Conservation (phyloP, 345 rosid species). For the Salix udensis region DNA sequence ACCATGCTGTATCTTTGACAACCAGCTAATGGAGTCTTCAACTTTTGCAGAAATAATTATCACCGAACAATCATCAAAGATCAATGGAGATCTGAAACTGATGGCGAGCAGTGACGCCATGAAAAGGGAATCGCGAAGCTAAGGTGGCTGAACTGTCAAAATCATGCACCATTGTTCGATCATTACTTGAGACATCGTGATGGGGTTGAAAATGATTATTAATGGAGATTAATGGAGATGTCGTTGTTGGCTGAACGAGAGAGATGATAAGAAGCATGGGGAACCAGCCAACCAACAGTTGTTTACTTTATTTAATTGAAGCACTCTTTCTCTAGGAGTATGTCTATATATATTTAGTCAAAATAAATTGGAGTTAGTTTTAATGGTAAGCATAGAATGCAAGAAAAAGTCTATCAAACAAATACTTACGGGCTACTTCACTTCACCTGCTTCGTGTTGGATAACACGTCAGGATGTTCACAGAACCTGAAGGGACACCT, state of each 20-base stretch:
- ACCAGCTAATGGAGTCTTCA: background rate
- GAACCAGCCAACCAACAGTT: slow-evolving; percentile 20
- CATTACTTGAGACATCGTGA: slow-evolving; percentile 7
- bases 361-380: slow-evolving; percentile 31
- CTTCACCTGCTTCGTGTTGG: slow-evolving; percentile 27
- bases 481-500: background rate
- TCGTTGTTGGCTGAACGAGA: slow-evolving; percentile 13
- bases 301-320: slow-evolving; percentile 10
- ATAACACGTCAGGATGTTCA: slow-evolving; percentile 30
- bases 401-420: slow-evolving; percentile 21
- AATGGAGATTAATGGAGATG: slow-evolving; percentile 13
- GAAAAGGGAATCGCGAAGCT: slow-evolving; percentile 13
- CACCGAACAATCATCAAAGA: background rate
- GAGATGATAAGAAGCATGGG: background rate
- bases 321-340: background rate
- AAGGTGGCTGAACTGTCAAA: slow-evolving; percentile 34
- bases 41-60: background rate
- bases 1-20: background rate
- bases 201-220: background rate
- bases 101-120: background rate
- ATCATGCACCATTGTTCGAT: slow-evolving; percentile 23
- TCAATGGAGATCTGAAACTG: background rate
- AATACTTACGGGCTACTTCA: slow-evolving; percentile 40
- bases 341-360: background rate
- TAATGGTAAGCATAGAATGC: slow-evolving; percentile 15